Evolutionary conservation across 2,329 filamentous ascomycete genomes (phyloP).

Genomic region (Fusarium ramigenum): DNA sequence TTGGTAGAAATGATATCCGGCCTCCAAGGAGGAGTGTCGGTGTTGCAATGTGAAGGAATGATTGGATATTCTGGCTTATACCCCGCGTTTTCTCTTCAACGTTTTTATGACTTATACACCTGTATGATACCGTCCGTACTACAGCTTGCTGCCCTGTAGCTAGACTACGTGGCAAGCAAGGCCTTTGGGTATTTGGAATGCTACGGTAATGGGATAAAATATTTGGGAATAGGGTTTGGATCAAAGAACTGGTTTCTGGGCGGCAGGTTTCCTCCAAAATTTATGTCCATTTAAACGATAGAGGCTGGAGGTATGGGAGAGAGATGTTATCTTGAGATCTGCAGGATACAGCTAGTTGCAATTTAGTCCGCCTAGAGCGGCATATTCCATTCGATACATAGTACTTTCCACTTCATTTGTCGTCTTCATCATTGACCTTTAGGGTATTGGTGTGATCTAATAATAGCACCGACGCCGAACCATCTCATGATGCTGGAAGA

Average conservation of each 20-base stretch:
- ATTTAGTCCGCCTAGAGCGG: conserved; percentile 10
- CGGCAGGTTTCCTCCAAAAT: conserved; percentile 34
- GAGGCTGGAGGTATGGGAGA: neutral
- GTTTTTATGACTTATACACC: conserved; percentile 36
- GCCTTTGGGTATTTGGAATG: conserved; percentile 6
- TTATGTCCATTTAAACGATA: conserved; percentile 5
- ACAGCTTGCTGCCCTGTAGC: conserved; percentile 11
- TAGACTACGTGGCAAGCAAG: conserved; percentile 27
- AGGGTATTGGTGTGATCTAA: neutral
- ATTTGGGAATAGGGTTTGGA: neutral
- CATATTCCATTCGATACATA: neutral
- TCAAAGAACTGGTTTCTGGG: conserved; percentile 4
- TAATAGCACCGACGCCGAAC: neutral
- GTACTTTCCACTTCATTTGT: neutral
- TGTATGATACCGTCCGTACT: conserved; percentile 40
- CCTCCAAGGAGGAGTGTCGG: conserved; percentile 39
- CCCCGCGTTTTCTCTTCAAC: conserved; percentile 25
- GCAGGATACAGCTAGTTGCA: neutral
- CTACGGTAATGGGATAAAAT: conserved; percentile 16
- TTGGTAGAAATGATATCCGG: conserved; percentile 40
- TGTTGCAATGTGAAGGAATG: conserved; percentile 42
- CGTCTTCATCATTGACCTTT: neutral
- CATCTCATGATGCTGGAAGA: too few species aligned
- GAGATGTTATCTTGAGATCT: neutral
- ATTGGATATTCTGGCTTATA: conserved; percentile 29